phyloP scores from a whole-genome alignment of 129 eudicot species.

The Saussurea involucrata region DNA sequence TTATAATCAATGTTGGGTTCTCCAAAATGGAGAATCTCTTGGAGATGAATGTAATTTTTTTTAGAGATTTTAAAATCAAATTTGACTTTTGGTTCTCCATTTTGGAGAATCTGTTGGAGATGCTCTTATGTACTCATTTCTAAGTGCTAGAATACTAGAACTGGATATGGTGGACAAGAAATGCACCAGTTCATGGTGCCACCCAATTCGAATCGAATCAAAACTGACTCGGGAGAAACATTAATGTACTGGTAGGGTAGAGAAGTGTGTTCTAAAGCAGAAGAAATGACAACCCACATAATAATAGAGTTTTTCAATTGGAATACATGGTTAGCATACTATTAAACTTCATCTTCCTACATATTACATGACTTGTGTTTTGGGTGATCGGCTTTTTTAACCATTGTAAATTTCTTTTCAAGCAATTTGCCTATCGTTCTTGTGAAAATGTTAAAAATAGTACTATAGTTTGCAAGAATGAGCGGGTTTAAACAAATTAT shows the following conservation, averaged over 20 bases:
- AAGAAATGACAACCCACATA: not conserved
- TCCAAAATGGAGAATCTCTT: too few relatives aligned
- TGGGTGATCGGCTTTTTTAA: constrained; percentile 1
- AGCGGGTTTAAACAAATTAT: not conserved
- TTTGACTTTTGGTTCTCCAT: too few relatives aligned
- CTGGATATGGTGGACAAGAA: not conserved
- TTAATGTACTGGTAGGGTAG: not conserved
- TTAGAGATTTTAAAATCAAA: too few relatives aligned
- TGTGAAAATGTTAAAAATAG: not conserved
- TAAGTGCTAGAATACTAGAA: not conserved
- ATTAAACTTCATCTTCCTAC: constrained; percentile 1
- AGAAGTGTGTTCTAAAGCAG: not conserved
- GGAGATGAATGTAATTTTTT: too few relatives aligned
- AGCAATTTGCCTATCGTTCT: not conserved
- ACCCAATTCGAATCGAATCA: not conserved
- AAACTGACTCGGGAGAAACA: not conserved
- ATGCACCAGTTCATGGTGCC: not conserved
- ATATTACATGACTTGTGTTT: not conserved
- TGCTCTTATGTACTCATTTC: too few relatives aligned
- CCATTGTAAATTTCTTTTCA: not conserved
- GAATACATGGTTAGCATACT: not conserved
- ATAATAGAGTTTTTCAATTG: not conserved
- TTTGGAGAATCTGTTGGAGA: too few relatives aligned
- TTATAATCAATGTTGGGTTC: too few relatives aligned
- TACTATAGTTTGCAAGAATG: constrained; percentile 1